phyloP scores from a whole-genome alignment of 208 protist genomes.

The Endotrypanum monterogeii region DNA sequence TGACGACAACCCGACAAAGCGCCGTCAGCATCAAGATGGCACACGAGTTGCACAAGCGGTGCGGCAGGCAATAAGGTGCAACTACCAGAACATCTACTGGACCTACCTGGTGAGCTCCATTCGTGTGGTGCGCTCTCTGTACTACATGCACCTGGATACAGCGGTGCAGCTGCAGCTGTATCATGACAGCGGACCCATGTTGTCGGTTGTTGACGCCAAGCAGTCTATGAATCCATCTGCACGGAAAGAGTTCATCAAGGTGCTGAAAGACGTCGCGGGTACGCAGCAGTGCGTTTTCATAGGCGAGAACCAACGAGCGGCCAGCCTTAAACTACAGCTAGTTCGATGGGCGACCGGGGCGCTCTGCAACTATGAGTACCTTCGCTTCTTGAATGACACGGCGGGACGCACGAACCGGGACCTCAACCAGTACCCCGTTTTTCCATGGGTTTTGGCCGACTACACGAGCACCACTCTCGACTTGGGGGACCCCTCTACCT shows the following conservation, averaged over 20 bases:
- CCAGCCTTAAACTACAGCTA: conserved; percentile 64
- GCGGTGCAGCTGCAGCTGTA: conserved; percentile 71
- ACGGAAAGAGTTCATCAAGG: conserved; percentile 66
- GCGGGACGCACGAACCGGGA: conserved; percentile 92
- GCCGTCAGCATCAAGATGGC: conserved; percentile 66
- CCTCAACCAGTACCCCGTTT: conserved; percentile 95
- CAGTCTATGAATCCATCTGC: conserved; percentile 88
- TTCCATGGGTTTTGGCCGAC: conserved; percentile 95
- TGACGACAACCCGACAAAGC: conserved; percentile 38
- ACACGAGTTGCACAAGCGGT: conserved; percentile 82
- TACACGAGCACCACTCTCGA: conserved; percentile 82
- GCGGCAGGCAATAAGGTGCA: conserved; percentile 69
- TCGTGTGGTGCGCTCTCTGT: conserved; percentile 55
- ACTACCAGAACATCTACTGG: conserved; percentile 79
- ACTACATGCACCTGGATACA: conserved; percentile 90
- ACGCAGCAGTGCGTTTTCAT: conserved; percentile 54
- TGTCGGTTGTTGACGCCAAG: conserved; percentile 81
- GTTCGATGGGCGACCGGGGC: conserved; percentile 91
- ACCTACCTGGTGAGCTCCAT: conserved; percentile 59
- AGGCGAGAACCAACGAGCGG: conserved; percentile 56
- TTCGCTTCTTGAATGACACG: conserved; percentile 91
- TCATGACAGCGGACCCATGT: conserved; percentile 73
- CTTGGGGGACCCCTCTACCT: conserved; percentile 69
- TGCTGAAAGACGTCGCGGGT: conserved; percentile 62
- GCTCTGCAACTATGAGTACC: conserved; percentile 95